A percentile compares a stretch with the other conserved stretches of the same genome.
Conservation (phyloP, 2,329 filamentous ascomycete genomes). For the Ophiostoma piceae region DNA sequence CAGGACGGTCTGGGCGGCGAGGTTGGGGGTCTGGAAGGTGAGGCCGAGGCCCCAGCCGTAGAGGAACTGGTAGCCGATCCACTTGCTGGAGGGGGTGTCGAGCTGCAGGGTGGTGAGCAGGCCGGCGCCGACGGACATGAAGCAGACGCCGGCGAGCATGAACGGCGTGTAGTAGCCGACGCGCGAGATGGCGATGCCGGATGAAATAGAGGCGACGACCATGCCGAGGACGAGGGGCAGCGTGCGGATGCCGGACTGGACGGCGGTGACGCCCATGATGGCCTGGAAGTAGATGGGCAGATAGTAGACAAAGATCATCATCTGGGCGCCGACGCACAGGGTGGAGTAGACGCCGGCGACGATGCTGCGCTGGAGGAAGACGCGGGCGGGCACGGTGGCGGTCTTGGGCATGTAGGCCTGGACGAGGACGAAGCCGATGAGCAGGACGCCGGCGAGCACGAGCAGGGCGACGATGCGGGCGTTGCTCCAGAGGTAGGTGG, state of each 20-base stretch:
- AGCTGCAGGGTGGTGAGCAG: constrained; percentile 49
- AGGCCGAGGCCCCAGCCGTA: constrained; percentile 43
- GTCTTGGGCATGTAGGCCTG: constrained; percentile 34
- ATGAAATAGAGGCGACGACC: constrained; percentile 37
- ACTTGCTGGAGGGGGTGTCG: constrained; percentile 30
- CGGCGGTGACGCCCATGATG: constrained; percentile 37
- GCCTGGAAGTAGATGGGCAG: constrained; percentile 42
- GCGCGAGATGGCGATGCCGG: constrained; percentile 35
- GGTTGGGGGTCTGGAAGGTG: constrained; percentile 41
- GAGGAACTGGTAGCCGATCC: constrained; percentile 40
- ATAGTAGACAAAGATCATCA: constrained; percentile 23
- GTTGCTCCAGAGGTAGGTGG: constrained; percentile 34
- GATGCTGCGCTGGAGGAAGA: constrained; percentile 33
- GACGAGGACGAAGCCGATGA: constrained; percentile 32
- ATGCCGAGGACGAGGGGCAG: constrained; percentile 39
- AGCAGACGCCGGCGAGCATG: constrained; percentile 27
- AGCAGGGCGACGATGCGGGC: constrained; percentile 35
- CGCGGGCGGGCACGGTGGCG: constrained; percentile 38
- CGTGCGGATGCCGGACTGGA: constrained; percentile 38
- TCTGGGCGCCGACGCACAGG: constrained; percentile 16
- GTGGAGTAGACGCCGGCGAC: background rate
- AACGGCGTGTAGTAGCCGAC: constrained; percentile 36
- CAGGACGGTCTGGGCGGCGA: constrained; percentile 47
- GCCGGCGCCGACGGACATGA: constrained; percentile 34
- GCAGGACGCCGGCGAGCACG: constrained; percentile 30